These are phyloP conservation scores for Candida gigantensis DNA, from an alignment of 1,139 yeast genomes.

Conservation along the genomic window DNA sequence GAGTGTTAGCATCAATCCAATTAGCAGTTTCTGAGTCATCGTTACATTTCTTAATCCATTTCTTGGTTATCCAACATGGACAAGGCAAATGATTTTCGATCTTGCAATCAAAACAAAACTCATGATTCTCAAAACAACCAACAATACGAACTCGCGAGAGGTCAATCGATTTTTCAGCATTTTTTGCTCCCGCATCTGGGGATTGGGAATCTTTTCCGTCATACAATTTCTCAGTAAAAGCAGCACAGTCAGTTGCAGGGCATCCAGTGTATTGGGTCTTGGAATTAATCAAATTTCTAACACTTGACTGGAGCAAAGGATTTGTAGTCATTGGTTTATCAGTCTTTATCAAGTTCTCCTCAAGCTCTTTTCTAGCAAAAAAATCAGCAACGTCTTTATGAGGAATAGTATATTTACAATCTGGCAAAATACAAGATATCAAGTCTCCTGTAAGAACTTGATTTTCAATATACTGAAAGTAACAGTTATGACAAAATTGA, in stretches of 20 bases:
- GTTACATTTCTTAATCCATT: constrained; percentile 78
- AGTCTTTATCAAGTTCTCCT: constrained; percentile 7
- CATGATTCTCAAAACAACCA: constrained; percentile 63
- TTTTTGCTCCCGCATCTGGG: constrained; percentile 17
- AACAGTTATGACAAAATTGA: constrained; percentile 68
- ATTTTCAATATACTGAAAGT: constrained; percentile 56
- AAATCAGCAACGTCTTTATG: constrained; percentile 30
- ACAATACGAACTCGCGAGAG: constrained; percentile 58
- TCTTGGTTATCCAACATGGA: constrained; percentile 67
- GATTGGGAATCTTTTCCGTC: background rate
- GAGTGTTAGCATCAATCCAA: constrained; percentile 90
- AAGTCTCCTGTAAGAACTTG: constrained; percentile 55
- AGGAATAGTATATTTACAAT: constrained; percentile 35
- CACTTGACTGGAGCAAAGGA: constrained; percentile 26
- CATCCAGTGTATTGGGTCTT: constrained; percentile 69
- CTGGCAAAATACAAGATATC: constrained; percentile 63
- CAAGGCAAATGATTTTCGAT: constrained; percentile 82
- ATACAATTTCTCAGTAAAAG: constrained; percentile 46
- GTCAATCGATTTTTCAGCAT: constrained; percentile 21
- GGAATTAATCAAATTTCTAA: constrained; percentile 53
- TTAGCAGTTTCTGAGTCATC: constrained; percentile 88
- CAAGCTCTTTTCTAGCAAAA: constrained; percentile 9
- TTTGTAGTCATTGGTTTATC: constrained; percentile 12
- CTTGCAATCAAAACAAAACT: constrained; percentile 79
- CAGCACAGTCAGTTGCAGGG: constrained; percentile 81